Evolutionary conservation across 768 basidiomycete genomes (phyloP).

Genomic region (Podaxis sp.): DNA sequence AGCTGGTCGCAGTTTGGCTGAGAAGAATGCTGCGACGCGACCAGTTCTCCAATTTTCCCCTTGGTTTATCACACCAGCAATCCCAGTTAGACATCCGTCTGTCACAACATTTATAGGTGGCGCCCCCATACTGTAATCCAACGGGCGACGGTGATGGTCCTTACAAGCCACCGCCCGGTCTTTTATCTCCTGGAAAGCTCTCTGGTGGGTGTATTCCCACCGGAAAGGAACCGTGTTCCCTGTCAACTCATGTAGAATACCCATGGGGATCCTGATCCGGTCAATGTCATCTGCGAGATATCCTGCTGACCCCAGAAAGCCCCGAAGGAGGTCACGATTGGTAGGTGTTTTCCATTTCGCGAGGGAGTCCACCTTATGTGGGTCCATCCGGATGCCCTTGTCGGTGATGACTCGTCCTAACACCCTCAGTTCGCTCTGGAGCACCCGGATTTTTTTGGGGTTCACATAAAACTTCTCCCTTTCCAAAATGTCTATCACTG

Average conservation of each 20-base stretch:
- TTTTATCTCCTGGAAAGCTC: constrained; percentile 37
- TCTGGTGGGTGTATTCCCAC: neutral
- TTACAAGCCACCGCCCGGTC: constrained; percentile 16
- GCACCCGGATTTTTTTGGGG: constrained; percentile 24
- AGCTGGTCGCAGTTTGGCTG: constrained; percentile 32
- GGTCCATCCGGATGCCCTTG: constrained; percentile 43
- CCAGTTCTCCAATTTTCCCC: constrained; percentile 25
- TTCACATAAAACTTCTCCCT: constrained; percentile 29
- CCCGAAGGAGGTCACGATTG: constrained; percentile 30
- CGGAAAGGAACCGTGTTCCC: neutral
- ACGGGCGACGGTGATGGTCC: constrained; percentile 23
- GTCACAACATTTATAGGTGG: constrained; percentile 29
- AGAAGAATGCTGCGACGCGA: constrained; percentile 30
- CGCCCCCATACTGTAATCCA: constrained; percentile 21
- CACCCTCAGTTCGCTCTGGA: constrained; percentile 17
- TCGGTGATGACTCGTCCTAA: constrained; percentile 28
- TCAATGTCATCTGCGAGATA: constrained; percentile 34
- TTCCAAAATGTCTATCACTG: constrained; percentile 19
- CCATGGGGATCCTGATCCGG: constrained; percentile 38
- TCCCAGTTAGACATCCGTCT: constrained; percentile 30
- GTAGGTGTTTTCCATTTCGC: constrained; percentile 35
- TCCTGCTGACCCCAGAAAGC: constrained; percentile 30
- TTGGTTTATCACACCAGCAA: constrained; percentile 28
- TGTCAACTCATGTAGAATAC: constrained; percentile 21
- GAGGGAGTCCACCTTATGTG: constrained; percentile 38